Percentiles rank a stretch among this genome's conserved stretches.
Conservation (phyloP, 495 filamentous ascomycete genomes). For the Aspergillus cristatus region DNA sequence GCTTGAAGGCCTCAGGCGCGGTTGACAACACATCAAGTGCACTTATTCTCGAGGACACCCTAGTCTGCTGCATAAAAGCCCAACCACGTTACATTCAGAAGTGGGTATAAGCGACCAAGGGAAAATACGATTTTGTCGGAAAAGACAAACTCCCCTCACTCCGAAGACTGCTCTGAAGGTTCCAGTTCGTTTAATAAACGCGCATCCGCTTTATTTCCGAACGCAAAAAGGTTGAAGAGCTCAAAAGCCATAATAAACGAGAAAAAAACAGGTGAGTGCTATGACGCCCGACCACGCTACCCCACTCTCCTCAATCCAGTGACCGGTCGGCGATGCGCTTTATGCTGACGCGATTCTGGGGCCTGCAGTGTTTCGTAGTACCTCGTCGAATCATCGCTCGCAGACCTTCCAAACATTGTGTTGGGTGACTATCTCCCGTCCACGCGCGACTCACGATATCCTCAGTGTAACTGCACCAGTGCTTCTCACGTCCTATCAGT, state of each 20-base stretch:
- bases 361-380: constrained; percentile 30
- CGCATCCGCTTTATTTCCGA: constrained; percentile 15
- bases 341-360: constrained; percentile 33
- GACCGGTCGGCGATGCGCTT: constrained; percentile 34
- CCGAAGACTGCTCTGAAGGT: too few species aligned
- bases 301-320: constrained; percentile 33
- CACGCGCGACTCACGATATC: constrained; percentile 21
- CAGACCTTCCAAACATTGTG: constrained; percentile 12
- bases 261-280: constrained; percentile 28
- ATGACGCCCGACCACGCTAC: constrained; percentile 12
- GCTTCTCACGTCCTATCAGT: constrained; percentile 16
- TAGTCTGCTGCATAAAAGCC: constrained; percentile 41
- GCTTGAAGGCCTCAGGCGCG: constrained; percentile 12
- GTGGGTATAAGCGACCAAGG: constrained; percentile 16
- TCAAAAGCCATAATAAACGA: constrained; percentile 5
- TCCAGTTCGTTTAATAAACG: constrained; percentile 20
- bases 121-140: constrained; percentile 27
- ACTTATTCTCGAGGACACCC: constrained; percentile 27
- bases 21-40: constrained; percentile 41
- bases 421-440: constrained; percentile 17
- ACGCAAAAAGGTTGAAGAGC: too few species aligned
- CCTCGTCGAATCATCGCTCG: constrained; percentile 36
- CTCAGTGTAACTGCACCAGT: constrained; percentile 12
- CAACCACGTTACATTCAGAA: constrained; percentile 41
- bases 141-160: constrained; percentile 27